Evolutionary conservation across 371 early-diverging fungal genomes (phyloP), one percentile per base, ranked within the genome.

Genomic region (Apophysomyces elegans): DNA sequence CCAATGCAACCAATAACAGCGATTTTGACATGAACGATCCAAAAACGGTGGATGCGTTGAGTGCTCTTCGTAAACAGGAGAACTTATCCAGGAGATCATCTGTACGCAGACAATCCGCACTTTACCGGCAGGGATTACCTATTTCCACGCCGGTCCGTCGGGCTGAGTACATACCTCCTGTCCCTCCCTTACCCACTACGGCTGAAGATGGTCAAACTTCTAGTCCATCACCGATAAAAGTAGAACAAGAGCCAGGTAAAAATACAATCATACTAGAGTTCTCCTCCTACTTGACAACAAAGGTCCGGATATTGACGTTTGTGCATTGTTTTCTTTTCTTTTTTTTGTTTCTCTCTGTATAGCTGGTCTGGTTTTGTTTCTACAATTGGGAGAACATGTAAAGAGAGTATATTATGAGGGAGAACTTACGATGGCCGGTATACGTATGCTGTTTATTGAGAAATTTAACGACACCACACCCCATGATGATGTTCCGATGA

Each of bases 361-460:
- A 59, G 54, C 54, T 50, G 56, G 39, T 44, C 64, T 67, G 41
- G 75, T 71, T n/a, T 58, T 87, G 14, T 88, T 78, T 71, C 62
- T 88, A 39, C 83, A 85, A 65, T 66, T 74, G 13, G 81, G 81
- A 26, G 75, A 83, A 58, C 74, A 77, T 43, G 71, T 84, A 13
- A 85, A 86, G 35, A 86, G 84, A 66, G 70, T 79, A 3, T 65
- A 63, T 41, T 32, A 75, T 26, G 75, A 78, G 36, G 78, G 70
- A 7, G 69, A 70, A 61, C 54, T 81, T 43, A 77, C 77, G 8
- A 68, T 78, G 21, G 65, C 71, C 5, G 75, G 65, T 8, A 56
- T 87, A n/a, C 62, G 78, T 36, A 71, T 76, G 71, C 58, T 85
- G 32, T 87, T 86, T 58, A 67, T 77, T 58, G 73, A 81, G 59